Evolutionary conservation across 78 protist genomes (phyloP).

Genomic region (Acrasis kona): DNA sequence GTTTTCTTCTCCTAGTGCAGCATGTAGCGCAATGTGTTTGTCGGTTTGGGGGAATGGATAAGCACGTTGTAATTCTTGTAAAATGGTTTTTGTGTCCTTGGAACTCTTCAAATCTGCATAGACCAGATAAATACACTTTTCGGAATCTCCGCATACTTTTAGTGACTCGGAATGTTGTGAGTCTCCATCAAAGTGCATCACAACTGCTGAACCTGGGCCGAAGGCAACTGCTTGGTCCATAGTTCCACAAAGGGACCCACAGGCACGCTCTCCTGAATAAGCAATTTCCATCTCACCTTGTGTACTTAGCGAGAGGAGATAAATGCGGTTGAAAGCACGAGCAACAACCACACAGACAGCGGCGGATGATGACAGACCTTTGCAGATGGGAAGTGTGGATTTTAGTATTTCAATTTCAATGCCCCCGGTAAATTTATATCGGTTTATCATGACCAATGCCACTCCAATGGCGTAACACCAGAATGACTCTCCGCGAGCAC

Average conservation of each 20-base stretch:
- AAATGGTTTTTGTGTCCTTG: slow-evolving; percentile 6
- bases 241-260: slow-evolving; percentile 26
- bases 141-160: too few relatives aligned
- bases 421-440: too few relatives aligned
- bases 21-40: background rate
- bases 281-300: slow-evolving; percentile 27
- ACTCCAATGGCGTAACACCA: too few relatives aligned
- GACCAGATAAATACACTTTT: background rate
- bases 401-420: background rate
- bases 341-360: slow-evolving; percentile 30
- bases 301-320: background rate
- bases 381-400: slow-evolving; percentile 1
- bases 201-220: background rate
- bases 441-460: too few relatives aligned
- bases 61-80: background rate
- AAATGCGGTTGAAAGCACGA: background rate
- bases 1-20: background rate
- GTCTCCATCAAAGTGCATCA: slow-evolving; percentile 4
- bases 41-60: background rate
- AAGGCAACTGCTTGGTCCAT: slow-evolving; percentile 28
- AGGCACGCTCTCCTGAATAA: slow-evolving; percentile 10
- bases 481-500: too few relatives aligned
- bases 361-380: slow-evolving; percentile 19
- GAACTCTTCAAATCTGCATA: background rate
- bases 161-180: too few relatives aligned